Conservation (phyloP, 2,329 filamentous ascomycete genomes). For the Talaromyces sp. region DNA sequence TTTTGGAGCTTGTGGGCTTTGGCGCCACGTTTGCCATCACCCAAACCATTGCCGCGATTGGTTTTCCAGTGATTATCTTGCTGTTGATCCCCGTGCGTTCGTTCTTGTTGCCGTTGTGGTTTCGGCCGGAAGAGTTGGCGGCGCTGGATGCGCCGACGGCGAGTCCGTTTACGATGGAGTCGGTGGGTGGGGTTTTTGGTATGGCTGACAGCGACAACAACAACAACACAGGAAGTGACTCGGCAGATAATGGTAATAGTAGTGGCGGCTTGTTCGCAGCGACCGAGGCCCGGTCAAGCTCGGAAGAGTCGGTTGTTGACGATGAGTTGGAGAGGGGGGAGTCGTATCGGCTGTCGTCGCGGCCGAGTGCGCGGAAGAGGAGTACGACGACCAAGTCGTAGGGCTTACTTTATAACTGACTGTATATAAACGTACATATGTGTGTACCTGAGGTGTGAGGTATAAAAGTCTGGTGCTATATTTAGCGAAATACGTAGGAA, state of each 20-base stretch:
- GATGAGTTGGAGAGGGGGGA: slow-evolving; percentile 39
- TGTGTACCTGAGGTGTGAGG: no score
- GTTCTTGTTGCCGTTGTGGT: slow-evolving; percentile 57
- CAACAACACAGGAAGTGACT: slow-evolving; percentile 1
- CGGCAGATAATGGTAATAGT: slow-evolving; percentile 11
- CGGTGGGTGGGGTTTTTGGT: slow-evolving; percentile 60
- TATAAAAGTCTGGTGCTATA: not conserved
- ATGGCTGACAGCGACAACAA: slow-evolving; percentile 23
- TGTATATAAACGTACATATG: no score
- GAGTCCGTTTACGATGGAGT: slow-evolving; percentile 70
- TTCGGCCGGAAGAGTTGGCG: slow-evolving; percentile 56
- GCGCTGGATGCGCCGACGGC: slow-evolving; percentile 69
- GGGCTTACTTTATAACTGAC: not conserved
- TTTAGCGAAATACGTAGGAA: not conserved
- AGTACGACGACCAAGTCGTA: slow-evolving; percentile 7
- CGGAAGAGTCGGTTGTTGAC: slow-evolving; percentile 25
- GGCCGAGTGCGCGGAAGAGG: slow-evolving; percentile 8
- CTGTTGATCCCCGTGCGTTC: slow-evolving; percentile 62
- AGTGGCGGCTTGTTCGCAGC: slow-evolving; percentile 14
- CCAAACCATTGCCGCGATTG: slow-evolving; percentile 75
- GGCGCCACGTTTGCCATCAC: slow-evolving; percentile 77
- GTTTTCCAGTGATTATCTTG: slow-evolving; percentile 71
- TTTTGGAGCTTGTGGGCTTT: slow-evolving; percentile 64
- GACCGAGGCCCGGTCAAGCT: slow-evolving; percentile 13
- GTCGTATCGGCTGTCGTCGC: slow-evolving; percentile 24